Evolutionary conservation across 768 basidiomycete genomes (phyloP), one percentile per base, ranked within the genome.

Genomic region (Candolleomyces aberdarensis): DNA sequence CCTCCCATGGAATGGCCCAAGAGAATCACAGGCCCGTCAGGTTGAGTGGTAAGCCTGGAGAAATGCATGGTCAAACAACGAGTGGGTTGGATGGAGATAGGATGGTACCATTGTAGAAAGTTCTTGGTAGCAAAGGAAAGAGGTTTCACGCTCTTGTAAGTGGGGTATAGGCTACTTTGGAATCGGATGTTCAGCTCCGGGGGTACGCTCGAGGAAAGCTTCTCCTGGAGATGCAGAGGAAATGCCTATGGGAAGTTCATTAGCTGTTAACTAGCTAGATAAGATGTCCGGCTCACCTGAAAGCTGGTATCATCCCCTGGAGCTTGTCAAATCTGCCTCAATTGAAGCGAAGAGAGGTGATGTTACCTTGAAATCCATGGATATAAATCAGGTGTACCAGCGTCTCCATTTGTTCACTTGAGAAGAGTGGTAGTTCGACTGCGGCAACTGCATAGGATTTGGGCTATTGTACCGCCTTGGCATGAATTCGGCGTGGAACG

Each of bases 1-100:
- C 85, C 85, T 19, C 85, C 85, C 85, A 86, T 85, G 5, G 85
- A 86, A 66, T 86, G 85, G 1, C 78, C 83, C 2, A 83, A 39
- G 1, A 86, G 72, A 52, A 86, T 83, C 11, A 85, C 81, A 36
- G 80, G 82, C 1, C 84, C 85, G 4, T 78, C 75, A 19, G 82
- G 82, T 66, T 84, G 83, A 6, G 80, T 84, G 17, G 74, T 68
- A 8, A 86, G 75, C 85, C 84, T 85, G 63, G 14, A 62, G 50
- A 14, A n/a, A 32, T 31, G 15, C 46, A 40, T 49, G 49, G 48
- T 60, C 49, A 44, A 36, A n/a, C 32, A 39, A 15, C 43, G n/a
- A 40, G 54, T 56, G 9, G 19, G 20, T 39, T 40, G 39, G 61
- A 11, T 13, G 57, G 8, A 43, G 64, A 73, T 10, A 36, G 6